Evolutionary conservation across 352 stramenopile genomes (phyloP).

Genomic region (Phytophthora syringae): DNA sequence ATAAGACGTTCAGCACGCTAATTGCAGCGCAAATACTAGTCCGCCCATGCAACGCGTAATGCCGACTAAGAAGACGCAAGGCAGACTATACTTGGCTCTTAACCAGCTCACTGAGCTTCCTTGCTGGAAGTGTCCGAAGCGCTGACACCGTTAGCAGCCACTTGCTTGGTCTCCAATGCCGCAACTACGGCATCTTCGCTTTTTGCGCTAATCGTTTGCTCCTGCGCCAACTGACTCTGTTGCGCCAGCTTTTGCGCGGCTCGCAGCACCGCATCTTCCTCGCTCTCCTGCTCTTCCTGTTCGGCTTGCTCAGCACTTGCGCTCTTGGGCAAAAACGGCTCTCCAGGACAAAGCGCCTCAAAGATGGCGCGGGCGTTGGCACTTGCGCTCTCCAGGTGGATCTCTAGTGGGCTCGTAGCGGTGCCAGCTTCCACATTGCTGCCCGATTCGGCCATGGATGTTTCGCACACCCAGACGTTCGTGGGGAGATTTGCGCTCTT

Average conservation of each 20-base stretch:
- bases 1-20: constrained; percentile 32
- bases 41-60: background rate
- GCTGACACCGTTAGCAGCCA: background rate
- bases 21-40: background rate
- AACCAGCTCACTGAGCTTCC: constrained; percentile 10
- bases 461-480: constrained; percentile 64
- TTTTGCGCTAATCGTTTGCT: background rate
- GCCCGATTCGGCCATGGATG: constrained; percentile 17
- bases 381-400: constrained; percentile 67
- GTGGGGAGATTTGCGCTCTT: constrained; percentile 40
- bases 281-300: constrained; percentile 62
- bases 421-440: constrained; percentile 4
- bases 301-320: constrained; percentile 63
- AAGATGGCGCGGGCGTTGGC: constrained; percentile 72
- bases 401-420: too few species aligned
- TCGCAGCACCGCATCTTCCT: constrained; percentile 66
- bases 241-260: constrained; percentile 59
- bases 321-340: constrained; percentile 70
- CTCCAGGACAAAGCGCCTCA: constrained; percentile 58
- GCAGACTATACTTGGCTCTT: background rate
- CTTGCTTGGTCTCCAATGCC: background rate
- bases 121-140: constrained; percentile 3
- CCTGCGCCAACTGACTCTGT: constrained; percentile 3
- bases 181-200: background rate
- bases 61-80: background rate